Percentiles rank a stretch among this genome's conserved stretches.
Evolutionary conservation across 2,329 filamentous ascomycete genomes (phyloP).

Genomic region (Ophiocordyceps camponoti-leonardi): DNA sequence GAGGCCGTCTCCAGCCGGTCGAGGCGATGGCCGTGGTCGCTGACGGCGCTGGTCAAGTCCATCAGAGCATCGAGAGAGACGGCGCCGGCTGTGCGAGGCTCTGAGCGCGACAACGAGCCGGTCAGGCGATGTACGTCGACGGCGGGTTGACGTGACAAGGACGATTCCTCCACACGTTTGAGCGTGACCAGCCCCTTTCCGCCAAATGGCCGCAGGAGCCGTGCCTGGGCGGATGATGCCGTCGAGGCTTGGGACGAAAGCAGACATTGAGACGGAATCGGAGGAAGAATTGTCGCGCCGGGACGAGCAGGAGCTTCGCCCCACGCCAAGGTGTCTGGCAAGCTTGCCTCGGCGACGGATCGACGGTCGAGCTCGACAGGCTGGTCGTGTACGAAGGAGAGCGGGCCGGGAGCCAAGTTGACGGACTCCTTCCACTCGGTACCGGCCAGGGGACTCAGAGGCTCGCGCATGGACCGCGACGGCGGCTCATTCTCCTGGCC

Average conservation of each 20-base stretch:
- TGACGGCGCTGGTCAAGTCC: slow-evolving; percentile 33
- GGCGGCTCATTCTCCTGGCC: slow-evolving; percentile 37
- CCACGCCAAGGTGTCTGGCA: slow-evolving; percentile 41
- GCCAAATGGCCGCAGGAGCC: slow-evolving; percentile 36
- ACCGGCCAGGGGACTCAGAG: slow-evolving; percentile 27
- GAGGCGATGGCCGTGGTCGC: slow-evolving; percentile 45
- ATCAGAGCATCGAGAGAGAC: slow-evolving; percentile 21
- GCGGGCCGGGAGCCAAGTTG: slow-evolving; percentile 10
- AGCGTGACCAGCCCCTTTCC: slow-evolving; percentile 39
- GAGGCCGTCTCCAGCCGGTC: slow-evolving; percentile 54
- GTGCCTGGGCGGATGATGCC: slow-evolving; percentile 29
- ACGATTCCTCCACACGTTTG: slow-evolving; percentile 12
- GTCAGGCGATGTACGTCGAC: too few species aligned
- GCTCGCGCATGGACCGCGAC: slow-evolving; percentile 24
- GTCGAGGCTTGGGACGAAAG: slow-evolving; percentile 36
- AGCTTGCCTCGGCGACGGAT: slow-evolving; percentile 10
- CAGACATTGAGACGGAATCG: slow-evolving; percentile 31
- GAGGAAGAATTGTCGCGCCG: slow-evolving; percentile 17
- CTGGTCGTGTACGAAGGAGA: slow-evolving; percentile 18
- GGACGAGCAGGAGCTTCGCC: slow-evolving; percentile 22
- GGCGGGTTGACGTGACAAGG: neutral
- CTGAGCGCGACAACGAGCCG: neutral
- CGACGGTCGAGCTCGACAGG: slow-evolving; percentile 10
- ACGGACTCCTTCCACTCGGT: slow-evolving; percentile 17
- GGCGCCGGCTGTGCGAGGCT: neutral